Base-by-base conservation (phyloP, 2,329 filamentous ascomycete genomes). In the Colletotrichum acutatum region DNA sequence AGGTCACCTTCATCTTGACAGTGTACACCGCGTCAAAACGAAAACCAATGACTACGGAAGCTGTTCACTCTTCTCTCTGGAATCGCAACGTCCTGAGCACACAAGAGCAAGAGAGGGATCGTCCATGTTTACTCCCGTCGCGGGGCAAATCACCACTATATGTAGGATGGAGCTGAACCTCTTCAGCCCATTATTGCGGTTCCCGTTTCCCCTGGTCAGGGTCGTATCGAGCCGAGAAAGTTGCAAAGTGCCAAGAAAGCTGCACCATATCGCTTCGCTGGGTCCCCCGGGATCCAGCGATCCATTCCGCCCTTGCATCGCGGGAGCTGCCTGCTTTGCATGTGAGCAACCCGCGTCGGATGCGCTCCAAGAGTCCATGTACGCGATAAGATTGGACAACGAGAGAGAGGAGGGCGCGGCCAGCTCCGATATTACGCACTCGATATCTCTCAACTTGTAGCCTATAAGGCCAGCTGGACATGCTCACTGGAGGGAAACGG, bases 1-100 rank as follows among this genome's bases (percentile, higher is more conserved):
- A 75, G 52, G 78, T 56, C 70, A 78, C 69, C 77, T 80, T 82
- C 81, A 83, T 82, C 63, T 76, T 79, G 69, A 59, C 26, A 22
- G 62, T 42, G 28, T 30, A 34, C 12, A 12, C 8, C n/a, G 16
- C 37, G 37, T 42, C 37, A 19, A 42, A 42, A 19, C 32, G 32
- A 64, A 32, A 57, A 66, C 14, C 12, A 53, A 56, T 7, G n/a
- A 32, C 34, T 12, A 9, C 32, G 24, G 63, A 67, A 57, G 11
- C 32, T 34, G 5, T 34, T 34, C 32, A 34, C 62, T 74, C 24
- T 64, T 46, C 32, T 54, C 67, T 42, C 6, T 49, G 42, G 34
- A 53, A 68, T 74, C 63, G 42, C 42, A 32, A 26, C 63, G 68
- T 72, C 68, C 62, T 60, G 54, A 65, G 62, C 61, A 66, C 42